Evolutionary conservation across 192 early-diverging fungal species (phyloP).

Genomic region (Rhizoclosmatium globosum): DNA sequence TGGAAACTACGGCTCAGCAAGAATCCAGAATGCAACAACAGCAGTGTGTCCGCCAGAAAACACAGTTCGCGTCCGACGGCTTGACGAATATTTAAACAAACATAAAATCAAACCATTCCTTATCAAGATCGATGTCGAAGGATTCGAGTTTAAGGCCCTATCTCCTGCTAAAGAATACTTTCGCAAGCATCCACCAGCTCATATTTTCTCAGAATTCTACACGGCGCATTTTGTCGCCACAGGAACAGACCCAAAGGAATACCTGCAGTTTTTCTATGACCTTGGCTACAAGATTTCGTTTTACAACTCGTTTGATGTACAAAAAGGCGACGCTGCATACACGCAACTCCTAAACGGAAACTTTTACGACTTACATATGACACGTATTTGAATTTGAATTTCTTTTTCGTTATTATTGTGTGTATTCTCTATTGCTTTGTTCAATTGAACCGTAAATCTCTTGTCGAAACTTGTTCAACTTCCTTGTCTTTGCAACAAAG

Average conservation of each 20-base stretch:
- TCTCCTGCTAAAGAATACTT: background rate
- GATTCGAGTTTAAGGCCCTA: background rate
- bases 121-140: slow-evolving; percentile 17
- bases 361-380: no score
- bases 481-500: no score
- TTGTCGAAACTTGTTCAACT: no score
- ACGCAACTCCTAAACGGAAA: no score
- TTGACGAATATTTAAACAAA: background rate
- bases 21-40: background rate
- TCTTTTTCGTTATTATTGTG: no score
- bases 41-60: background rate
- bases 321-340: no score
- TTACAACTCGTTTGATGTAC: no score
- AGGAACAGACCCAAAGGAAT: background rate
- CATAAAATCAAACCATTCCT: background rate
- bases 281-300: background rate
- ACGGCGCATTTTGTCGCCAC: background rate
- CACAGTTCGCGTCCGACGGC: background rate
- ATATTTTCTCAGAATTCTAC: slow-evolving; percentile 5
- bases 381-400: no score
- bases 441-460: no score
- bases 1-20: background rate
- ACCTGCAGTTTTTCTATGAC: slow-evolving; percentile 5
- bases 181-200: background rate
- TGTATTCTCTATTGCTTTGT: no score